Evolutionary conservation across 805 yeast genomes (phyloP).

Genomic region (Candida ficus): DNA sequence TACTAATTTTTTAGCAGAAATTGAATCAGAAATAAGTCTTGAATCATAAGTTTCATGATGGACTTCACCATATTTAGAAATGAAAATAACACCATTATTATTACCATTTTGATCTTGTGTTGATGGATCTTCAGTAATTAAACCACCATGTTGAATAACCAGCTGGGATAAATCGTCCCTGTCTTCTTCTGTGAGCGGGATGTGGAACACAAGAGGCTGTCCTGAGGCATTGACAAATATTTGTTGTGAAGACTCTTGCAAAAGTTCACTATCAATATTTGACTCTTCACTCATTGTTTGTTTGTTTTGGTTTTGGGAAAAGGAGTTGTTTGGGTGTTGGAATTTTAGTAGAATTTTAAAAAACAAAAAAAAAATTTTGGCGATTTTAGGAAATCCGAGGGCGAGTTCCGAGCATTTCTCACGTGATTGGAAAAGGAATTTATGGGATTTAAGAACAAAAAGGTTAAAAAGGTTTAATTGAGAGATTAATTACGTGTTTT

Average conservation of each 20-base stretch:
- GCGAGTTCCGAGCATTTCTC: background rate
- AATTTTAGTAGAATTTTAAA: background rate
- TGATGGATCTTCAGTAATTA: slow-evolving; percentile 9
- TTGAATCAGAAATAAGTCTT: slow-evolving; percentile 18
- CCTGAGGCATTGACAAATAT: slow-evolving; percentile 5
- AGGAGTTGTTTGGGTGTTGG: slow-evolving; percentile 9
- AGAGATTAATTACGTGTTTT: background rate
- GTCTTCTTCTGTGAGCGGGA: slow-evolving; percentile 19
- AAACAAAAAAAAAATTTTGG: too few species aligned
- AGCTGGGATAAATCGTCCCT: slow-evolving; percentile 10
- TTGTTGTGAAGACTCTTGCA: slow-evolving; percentile 4
- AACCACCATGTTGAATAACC: slow-evolving; percentile 20
- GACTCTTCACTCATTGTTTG: slow-evolving; percentile 4
- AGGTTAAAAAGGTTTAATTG: too few species aligned
- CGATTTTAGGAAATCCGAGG: background rate
- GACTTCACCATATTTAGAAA: slow-evolving; percentile 18
- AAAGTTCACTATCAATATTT: slow-evolving; percentile 12
- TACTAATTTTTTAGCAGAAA: slow-evolving; percentile 11
- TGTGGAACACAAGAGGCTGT: slow-evolving; percentile 16
- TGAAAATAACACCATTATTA: slow-evolving; percentile 9
- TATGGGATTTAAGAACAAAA: too few species aligned
- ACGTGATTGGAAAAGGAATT: too few species aligned
- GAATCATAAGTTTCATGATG: slow-evolving; percentile 19
- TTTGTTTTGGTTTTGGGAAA: slow-evolving; percentile 1
- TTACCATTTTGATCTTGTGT: too few species aligned